Base-by-base conservation (phyloP, 768 basidiomycete genomes). In the Russula griseocarnosa region DNA sequence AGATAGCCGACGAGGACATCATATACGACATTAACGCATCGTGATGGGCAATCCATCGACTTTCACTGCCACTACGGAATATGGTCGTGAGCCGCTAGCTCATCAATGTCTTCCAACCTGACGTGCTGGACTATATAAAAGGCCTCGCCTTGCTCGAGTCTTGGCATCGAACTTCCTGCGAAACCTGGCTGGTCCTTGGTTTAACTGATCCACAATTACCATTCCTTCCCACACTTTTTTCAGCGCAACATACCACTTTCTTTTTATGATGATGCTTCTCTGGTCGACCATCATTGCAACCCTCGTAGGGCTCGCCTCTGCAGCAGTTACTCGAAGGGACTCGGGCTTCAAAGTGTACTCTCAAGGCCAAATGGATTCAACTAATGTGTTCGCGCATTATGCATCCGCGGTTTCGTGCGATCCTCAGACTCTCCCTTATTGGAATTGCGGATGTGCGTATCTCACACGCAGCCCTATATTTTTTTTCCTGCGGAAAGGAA, bases 351-450 rank as follows among this genome's bases (percentile, higher is more conserved):
- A 56, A n/a, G 47, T 40, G n/a, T 47, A 58, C 42, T 40, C 60
- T 16, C 13, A 26, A 16, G 8, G 11, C 0, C 75, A 83, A 66
- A 77, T 85, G 8, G 66, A 74, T 6, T 40, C 38, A 16, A 16
- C 8, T 40, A 68, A 14, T 85, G 26, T 49, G 3, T 60, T 18
- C 47, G 36, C 24, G 8, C 18, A 36, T n/a, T 50, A 30, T 44
- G 13, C 51, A 0, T 38, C 38, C 1, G 51, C 59, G 9, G 38
- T 8, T 16, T 9, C 18, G 5, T 60, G 59, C 16, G 4, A 1
- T 28, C 4, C n/a, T 28, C 11, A 30, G 3, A 2, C 1, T 9
- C 4, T 36, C 18, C 3, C n/a, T 10, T 7, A 22, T 6, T 60
- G 58, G 58, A 9, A 20, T 28, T 60, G 58, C 20, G 38, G 50